Percentiles rank a stretch among this genome's conserved stretches.
phyloP scores from a whole-genome alignment of 192 early-diverging fungal genomes.

The Coemansia sp. region DNA sequence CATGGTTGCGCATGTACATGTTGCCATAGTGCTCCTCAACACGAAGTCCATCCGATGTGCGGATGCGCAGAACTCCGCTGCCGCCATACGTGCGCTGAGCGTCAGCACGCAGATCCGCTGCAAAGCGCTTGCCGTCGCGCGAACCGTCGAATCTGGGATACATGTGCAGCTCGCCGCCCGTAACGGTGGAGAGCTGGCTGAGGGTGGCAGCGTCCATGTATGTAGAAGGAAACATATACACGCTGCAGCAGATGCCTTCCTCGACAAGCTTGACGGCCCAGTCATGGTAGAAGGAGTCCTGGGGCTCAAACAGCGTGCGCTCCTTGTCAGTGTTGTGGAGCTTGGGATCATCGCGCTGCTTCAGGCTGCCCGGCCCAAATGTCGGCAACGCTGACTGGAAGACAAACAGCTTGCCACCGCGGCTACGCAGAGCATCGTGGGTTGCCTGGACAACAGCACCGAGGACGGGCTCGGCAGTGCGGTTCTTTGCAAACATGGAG shows the following conservation, averaged over 20 bases:
- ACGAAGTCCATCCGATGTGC: conserved; percentile 86
- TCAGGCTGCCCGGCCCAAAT: conserved; percentile 84
- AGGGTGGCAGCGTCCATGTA: conserved; percentile 89
- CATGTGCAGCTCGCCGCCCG: conserved; percentile 82
- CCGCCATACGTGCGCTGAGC: conserved; percentile 79
- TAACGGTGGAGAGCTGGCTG: conserved; percentile 74
- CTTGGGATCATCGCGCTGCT: conserved; percentile 86
- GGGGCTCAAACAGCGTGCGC: conserved; percentile 78
- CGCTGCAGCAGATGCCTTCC: conserved; percentile 80
- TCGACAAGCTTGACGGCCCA: conserved; percentile 80
- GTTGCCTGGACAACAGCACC: conserved; percentile 80
- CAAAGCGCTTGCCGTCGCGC: conserved; percentile 72
- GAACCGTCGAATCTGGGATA: conserved; percentile 80
- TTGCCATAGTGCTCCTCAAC: conserved; percentile 90
- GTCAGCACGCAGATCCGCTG: conserved; percentile 70
- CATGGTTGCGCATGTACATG: conserved; percentile 87
- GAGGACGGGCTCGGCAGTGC: conserved; percentile 71
- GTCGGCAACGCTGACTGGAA: conserved; percentile 88
- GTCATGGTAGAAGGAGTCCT: conserved; percentile 83
- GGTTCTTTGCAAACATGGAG: conserved; percentile 77
- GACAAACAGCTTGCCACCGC: conserved; percentile 86
- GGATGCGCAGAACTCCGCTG: conserved; percentile 83
- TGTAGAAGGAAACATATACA: conserved; percentile 86
- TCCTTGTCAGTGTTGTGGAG: conserved; percentile 92
- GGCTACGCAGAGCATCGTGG: conserved; percentile 67